Base-by-base conservation (phyloP, 768 basidiomycete genomes). In the Mycena haematopus region DNA sequence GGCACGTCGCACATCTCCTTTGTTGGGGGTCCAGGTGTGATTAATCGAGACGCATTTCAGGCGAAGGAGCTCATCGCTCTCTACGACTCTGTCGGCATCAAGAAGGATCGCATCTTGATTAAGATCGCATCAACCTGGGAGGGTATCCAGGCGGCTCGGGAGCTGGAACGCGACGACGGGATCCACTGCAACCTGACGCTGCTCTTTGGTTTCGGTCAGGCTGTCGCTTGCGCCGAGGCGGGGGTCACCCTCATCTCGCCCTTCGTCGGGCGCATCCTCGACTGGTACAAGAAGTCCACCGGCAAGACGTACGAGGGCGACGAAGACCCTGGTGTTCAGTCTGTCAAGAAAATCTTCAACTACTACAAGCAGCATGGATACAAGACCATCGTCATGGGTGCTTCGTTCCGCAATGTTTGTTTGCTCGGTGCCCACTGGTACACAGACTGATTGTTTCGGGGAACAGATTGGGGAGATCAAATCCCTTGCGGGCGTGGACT, bases 111-210 rank as follows among this genome's bases (percentile, higher is more conserved):
- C 66, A 82, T 99, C 65, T 83, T 99, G 70, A 98, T 99, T 88
- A 99, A 99, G 84, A 98, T 99, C 74, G 97, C 96, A 31, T 96
- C 97, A 42, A 96, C 96, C 51, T 99, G 94, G 93, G 97, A 99
- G 80, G 97, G 97, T 79, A 99, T 99, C 81, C 96, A 99, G 78
- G 97, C 97, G 62, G 97, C 97, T 38, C 89, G 95, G 66, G 90
- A 96, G 78, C 90, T 99, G 68, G 97, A 99, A 83, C 77, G 84
- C 64, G 91, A 96, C 69, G 88, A 97, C 61, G 85, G 84, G 65
- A 99, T 99, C 78, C 96, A 96, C 87, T 98, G 95, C 85, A 99
- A 99, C 82, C 87, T 99, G 68, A 99, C 97, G 53, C 91, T 99
- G 70, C 89, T 99, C 68, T 99, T 99, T 82, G 97, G 97, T 70